Evolutionary conservation across 768 basidiomycete species (phyloP), one percentile per base, ranked within the genome.

Genomic region (Suillus weaverae): DNA sequence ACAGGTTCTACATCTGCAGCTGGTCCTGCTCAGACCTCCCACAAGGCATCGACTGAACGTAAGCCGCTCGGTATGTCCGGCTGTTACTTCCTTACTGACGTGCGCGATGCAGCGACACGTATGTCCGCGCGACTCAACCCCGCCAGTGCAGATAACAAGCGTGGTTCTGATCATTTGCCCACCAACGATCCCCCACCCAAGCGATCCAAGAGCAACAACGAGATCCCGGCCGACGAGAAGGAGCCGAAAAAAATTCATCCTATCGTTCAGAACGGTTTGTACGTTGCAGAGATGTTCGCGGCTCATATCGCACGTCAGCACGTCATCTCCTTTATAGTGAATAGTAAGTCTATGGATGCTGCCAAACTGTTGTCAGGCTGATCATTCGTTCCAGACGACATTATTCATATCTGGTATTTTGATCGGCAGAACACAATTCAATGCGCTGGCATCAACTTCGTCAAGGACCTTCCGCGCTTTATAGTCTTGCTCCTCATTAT

Each of bases 401-500:
- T 54, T 7, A 14, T 63, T 32, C 54, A 63, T 26, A 3, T 61
- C 43, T 48, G 62, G 64, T 32, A 11, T 26, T 64, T 39, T 38
- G 63, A 64, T 38, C 59, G 44, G 0, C 18, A 60, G 26, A 16
- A 30, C 14, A 11, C 20, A 0, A 68, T 68, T 46, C 64, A 65
- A 39, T 63, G 64, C 33, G 44, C 65, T 10, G 60, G 16, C 0
- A 36, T 67, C n/a, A 69, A 70, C 22, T 62, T 67, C 51, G 50
- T 70, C 20, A 33, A 65, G 26, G 69, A 66, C 26, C 64, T 68
- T 11, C 64, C 67, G 0, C 64, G 56, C 4, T 69, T 68, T 1
- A 36, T 66, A 1, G 55, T 62, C 9, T 44, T 66, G 4, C 62
- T 69, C 1, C 56, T 69, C 16, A 61, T 62, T 3, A 60, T 67